Base-by-base conservation (phyloP, 1,284 basidiomycete species). In the Neotropicomus parvogracilis region DNA sequence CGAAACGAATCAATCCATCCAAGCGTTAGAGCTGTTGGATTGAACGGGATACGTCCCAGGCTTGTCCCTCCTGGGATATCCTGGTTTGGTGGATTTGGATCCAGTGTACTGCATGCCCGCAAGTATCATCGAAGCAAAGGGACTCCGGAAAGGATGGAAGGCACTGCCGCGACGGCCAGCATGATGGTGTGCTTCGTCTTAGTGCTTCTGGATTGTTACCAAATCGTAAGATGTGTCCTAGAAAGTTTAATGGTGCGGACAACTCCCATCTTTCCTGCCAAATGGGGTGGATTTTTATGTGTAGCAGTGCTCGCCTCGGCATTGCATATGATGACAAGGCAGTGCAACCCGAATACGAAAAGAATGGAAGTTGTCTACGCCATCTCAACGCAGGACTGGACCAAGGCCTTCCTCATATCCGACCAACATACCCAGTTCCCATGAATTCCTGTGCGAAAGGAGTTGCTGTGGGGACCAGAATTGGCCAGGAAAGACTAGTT, bases 31-130 rank as follows among this genome's bases (percentile, higher is more conserved):
- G 16, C 24, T 10, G 32, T 45, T 44, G 34, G 44, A 35, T 46
- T 46, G 34, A 48, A 40, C 33, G 27, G 17, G 48, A 33, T 33
- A 20, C n/a, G 12, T 42, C 2, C 19, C 21, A 90, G 93, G 92
- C 0, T 75, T 98, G 13, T 94, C 92, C 0, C 72, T 98, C 9
- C 75, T 97, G 7, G 91, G 91, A n/a, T 95, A 94, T 63, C 84
- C 88, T 0, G 87, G 83, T 0, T 69, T 98, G 17, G 74, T 80
- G 28, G 85, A 90, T 55, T 73, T 98, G 21, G 95, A 98, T 65
- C 95, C 95, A 0, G 85, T 97, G 17, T 98, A 95, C 66, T 98
- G 95, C 70, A 93, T 99, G 91, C 95, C 95, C 1, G 85, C 85
- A 1, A 64, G 68, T 4, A 63, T 94, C 11, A 94, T 91, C 20